phyloP scores from a whole-genome alignment of 1,284 basidiomycete species.

The Wallemia mellicola region DNA sequence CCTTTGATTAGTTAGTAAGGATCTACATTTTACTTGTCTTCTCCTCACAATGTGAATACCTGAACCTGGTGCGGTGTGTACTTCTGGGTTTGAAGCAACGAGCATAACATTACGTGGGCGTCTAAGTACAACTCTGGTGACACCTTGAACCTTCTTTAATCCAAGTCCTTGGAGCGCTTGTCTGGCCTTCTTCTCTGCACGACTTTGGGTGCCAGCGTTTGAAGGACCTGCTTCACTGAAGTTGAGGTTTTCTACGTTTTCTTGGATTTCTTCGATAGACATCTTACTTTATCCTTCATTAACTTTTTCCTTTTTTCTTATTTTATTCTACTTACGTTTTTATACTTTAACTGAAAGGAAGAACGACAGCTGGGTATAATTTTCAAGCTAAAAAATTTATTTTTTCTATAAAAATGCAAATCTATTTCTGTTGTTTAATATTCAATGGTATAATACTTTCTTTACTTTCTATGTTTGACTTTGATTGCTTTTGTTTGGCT shows the following conservation, averaged over 20 bases:
- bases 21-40: neutral
- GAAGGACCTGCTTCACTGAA: slow-evolving; percentile 50
- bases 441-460: neutral
- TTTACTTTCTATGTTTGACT: neutral
- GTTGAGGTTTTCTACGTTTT: slow-evolving; percentile 31
- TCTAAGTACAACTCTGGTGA: slow-evolving; percentile 81
- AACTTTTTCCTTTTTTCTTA: too few species aligned
- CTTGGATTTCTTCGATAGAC: slow-evolving; percentile 46
- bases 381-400: too few species aligned
- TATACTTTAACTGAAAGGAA: too few species aligned
- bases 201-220: slow-evolving; percentile 73
- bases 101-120: slow-evolving; percentile 86
- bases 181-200: slow-evolving; percentile 66
- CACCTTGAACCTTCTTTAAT: slow-evolving; percentile 65
- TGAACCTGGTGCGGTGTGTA: slow-evolving; percentile 88
- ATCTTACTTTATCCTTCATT: too few species aligned
- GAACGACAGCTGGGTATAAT: too few species aligned
- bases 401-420: too few species aligned
- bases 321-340: too few species aligned
- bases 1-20: neutral
- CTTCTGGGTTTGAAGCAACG: slow-evolving; percentile 75
- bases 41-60: slow-evolving; percentile 71
- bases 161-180: slow-evolving; percentile 64
- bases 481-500: slow-evolving; percentile 51
- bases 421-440: neutral